These are phyloP conservation scores for Trichosporon coremiiforme DNA, from an alignment of 1,284 basidiomycete genomes.

Conservation along the genomic window DNA sequence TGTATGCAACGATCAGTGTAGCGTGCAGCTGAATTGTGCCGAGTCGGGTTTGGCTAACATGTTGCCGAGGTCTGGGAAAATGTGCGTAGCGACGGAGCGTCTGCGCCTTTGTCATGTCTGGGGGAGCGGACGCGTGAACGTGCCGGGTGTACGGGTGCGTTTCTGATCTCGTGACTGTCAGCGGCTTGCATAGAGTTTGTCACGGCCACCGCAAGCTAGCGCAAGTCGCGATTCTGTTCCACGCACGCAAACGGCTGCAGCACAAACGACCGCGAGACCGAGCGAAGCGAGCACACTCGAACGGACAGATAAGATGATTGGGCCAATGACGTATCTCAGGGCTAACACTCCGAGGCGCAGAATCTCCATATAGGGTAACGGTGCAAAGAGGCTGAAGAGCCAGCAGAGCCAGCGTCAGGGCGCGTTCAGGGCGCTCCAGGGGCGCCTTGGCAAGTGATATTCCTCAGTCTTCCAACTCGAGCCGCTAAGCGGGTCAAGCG, in stretches of 20 bases:
- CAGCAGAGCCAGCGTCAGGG: no score
- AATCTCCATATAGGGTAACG: slow-evolving; percentile 5
- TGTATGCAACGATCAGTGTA: background rate
- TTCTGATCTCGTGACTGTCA: background rate
- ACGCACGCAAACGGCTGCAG: slow-evolving; percentile 12
- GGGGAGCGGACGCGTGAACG: background rate
- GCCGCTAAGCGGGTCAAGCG: slow-evolving; percentile 6
- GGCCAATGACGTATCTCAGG: slow-evolving; percentile 1
- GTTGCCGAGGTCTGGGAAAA: background rate
- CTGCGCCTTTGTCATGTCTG: no score
- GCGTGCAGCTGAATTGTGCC: background rate
- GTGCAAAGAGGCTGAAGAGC: no score
- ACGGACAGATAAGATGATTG: background rate
- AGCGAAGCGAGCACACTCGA: background rate
- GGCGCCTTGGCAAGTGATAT: background rate
- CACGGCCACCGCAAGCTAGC: background rate
- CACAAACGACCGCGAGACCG: background rate
- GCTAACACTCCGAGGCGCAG: slow-evolving; percentile 2
- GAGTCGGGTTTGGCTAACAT: background rate
- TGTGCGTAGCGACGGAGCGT: background rate
- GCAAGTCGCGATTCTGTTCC: background rate
- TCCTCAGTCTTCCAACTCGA: background rate
- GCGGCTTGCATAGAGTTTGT: background rate
- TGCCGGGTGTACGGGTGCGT: background rate
- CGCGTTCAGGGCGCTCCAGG: no score